Conservation (phyloP, 1,284 basidiomycete species). For the Golubevia pallescens region DNA sequence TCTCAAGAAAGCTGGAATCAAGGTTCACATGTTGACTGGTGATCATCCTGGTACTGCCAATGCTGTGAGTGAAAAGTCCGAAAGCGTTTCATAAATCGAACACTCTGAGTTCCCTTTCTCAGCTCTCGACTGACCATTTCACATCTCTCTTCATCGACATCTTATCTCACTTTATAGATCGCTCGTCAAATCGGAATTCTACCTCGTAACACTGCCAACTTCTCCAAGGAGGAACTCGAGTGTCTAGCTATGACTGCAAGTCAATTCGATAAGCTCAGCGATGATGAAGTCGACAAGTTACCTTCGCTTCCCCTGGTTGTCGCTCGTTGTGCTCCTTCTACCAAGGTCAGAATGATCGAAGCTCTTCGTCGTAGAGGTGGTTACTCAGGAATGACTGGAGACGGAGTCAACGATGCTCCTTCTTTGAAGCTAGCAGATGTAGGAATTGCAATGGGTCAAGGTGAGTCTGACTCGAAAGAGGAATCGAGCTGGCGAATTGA, state of each 20-base stretch:
- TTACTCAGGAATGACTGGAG: slow-evolving; percentile 61
- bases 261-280: slow-evolving; percentile 73
- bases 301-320: slow-evolving; percentile 71
- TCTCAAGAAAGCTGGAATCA: slow-evolving; percentile 73
- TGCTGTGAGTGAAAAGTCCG: slow-evolving; percentile 32
- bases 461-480: not conserved
- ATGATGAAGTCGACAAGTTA: slow-evolving; percentile 71
- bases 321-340: slow-evolving; percentile 69
- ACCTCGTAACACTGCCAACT: slow-evolving; percentile 60
- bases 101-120: no score
- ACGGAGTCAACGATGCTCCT: slow-evolving; percentile 64
- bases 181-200: slow-evolving; percentile 69
- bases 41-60: slow-evolving; percentile 66
- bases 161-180: slow-evolving; percentile 16
- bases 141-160: not conserved
- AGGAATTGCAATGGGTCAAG: slow-evolving; percentile 60
- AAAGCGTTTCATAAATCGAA: no score
- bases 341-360: slow-evolving; percentile 70
- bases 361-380: slow-evolving; percentile 68
- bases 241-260: slow-evolving; percentile 67
- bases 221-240: slow-evolving; percentile 32
- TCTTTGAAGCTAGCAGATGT: slow-evolving; percentile 60
- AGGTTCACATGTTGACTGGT: slow-evolving; percentile 72
- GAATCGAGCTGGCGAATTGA: no score
- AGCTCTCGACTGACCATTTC: not conserved